phyloP scores from a whole-genome alignment of 768 basidiomycete species.

The Pleurotus sapidus region DNA sequence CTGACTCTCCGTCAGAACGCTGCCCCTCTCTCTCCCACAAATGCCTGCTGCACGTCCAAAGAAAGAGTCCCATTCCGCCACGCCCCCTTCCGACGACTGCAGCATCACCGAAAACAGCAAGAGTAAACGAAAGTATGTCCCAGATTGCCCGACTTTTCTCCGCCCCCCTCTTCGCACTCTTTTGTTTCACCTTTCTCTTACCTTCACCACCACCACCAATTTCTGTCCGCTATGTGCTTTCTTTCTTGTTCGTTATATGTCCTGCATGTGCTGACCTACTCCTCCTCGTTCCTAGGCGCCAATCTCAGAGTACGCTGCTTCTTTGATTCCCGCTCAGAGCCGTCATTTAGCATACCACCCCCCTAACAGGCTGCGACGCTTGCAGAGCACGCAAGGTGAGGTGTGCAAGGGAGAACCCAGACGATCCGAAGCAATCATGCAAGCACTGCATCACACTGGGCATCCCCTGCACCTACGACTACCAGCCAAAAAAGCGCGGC shows the following conservation, averaged over 20 bases:
- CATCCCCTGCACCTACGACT: conserved; percentile 87
- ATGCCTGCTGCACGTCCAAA: conserved; percentile 71
- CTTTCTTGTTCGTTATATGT: conserved; percentile 5
- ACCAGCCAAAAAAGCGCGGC: conserved; percentile 91
- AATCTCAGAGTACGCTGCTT: conserved; percentile 70
- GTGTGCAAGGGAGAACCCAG: conserved; percentile 76
- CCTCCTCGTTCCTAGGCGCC: conserved; percentile 52
- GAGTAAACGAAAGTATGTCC: conserved; percentile 76
- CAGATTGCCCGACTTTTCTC: conserved; percentile 54
- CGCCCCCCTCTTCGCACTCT: conserved; percentile 35
- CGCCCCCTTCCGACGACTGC: conserved; percentile 65
- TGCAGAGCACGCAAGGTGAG: conserved; percentile 86
- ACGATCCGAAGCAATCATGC: conserved; percentile 77
- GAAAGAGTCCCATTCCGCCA: conserved; percentile 61
- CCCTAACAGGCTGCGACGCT: conserved; percentile 71
- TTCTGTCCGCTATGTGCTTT: conserved; percentile 12
- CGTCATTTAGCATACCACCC: conserved; percentile 13
- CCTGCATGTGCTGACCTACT: conserved; percentile 27
- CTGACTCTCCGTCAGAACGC: conserved; percentile 22
- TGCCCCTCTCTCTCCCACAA: conserved; percentile 26
- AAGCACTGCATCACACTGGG: conserved; percentile 83
- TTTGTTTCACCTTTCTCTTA: conserved; percentile 40
- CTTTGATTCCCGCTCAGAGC: conserved; percentile 11
- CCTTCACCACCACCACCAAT: conserved; percentile 27
- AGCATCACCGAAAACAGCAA: conserved; percentile 64